Base-by-base conservation (phyloP, 139 green algal genomes). In the Chlamydomonas sphaeroides region DNA sequence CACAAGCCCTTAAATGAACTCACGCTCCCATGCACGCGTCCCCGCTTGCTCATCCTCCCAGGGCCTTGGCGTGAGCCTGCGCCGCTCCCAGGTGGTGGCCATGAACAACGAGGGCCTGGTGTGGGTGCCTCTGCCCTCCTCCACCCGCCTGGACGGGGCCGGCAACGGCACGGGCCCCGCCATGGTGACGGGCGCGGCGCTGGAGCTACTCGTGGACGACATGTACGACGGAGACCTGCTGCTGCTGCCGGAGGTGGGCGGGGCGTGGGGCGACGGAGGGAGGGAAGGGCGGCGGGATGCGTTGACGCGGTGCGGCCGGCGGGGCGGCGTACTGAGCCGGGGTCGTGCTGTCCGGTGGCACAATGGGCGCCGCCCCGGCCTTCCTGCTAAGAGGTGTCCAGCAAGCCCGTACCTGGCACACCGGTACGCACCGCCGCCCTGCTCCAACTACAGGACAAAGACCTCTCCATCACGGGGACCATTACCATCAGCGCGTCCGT, bases 161-260 rank as follows among this genome's bases (percentile, higher is more conserved):
- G 26, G 65, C 65, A 48, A 70, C 65, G 35, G 20, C 20, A 23
- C 35, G 1, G 36, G 18, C 10, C 32, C 62, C 1, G 32, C 32
- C 5, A 2, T 20, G 6, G 35, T 70, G 21, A 48, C 65, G 11
- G 65, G 8, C 1, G 65, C 18, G n/a, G 8, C 21, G 35, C 65
- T 70, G 65, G 65, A 70, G 35, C 35, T 70, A 8, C 25, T 70
- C 18, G 21, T 70, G 18, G 65, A 70, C 36, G n/a, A 49, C 10
- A 70, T 70, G 65, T 70, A 49, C 65, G 65, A 70, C 65, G 65
- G 65, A 25, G 65, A 70, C 35, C 65, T 70, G 65, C 65, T 70
- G 23, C 33, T 70, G 65, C 65, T 70, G 65, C 65, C 65, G 2
- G 33, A 70, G 65, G 65, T 67, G 28, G 26, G 59, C 45, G 45